Evolutionary conservation across 129 eudicot species (phyloP).

Genomic region (Silybum marianum): DNA sequence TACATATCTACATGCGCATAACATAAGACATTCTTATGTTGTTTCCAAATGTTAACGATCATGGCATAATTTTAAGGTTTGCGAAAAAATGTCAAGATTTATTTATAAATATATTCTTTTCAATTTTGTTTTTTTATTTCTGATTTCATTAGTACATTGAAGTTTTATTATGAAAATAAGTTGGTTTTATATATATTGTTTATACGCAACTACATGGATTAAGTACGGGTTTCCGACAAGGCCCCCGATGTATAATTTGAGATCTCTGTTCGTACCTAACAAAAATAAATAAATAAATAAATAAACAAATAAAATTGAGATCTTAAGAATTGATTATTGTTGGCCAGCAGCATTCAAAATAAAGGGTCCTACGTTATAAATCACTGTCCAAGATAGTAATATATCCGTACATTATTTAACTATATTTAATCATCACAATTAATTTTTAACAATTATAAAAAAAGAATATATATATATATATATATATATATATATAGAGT

Average conservation of each 20-base stretch:
- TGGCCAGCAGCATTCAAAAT: not conserved
- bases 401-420: not conserved
- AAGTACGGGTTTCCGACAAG: not conserved
- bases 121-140: too few species aligned
- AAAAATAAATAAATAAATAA: not conserved
- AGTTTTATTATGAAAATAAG: too few species aligned
- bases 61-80: not conserved
- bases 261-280: not conserved
- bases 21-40: not conserved
- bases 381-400: not conserved
- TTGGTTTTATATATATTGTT: too few species aligned
- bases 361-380: not conserved
- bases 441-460: not conserved
- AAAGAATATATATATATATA: too few species aligned
- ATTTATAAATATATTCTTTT: too few species aligned
- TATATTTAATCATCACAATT: not conserved
- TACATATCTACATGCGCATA: too few species aligned
- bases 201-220: not conserved
- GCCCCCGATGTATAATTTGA: not conserved
- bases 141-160: too few species aligned
- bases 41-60: not conserved
- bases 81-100: not conserved
- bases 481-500: too few species aligned
- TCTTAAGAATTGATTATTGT: not conserved
- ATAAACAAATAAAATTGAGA: not conserved